Conservation (phyloP, 768 basidiomycete genomes). For the Sutorius australiensis region DNA sequence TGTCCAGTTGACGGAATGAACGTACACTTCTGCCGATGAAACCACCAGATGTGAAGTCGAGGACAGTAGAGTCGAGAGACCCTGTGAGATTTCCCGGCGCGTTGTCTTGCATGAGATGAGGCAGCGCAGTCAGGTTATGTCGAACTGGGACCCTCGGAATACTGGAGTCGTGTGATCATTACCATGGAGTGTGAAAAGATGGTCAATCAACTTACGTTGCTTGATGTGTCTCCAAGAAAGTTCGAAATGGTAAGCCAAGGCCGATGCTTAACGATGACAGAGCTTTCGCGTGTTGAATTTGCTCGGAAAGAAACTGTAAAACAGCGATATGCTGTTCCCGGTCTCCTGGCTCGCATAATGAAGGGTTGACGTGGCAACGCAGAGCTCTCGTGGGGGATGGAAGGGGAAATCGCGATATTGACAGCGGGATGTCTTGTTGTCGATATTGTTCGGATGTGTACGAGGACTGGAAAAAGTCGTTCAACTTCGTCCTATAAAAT, state of each 20-base stretch:
- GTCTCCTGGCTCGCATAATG: conserved; percentile 7
- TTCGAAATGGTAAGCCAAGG: conserved; percentile 19
- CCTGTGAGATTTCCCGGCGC: conserved; percentile 21
- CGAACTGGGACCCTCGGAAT: conserved; percentile 4
- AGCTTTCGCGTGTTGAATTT: conserved; percentile 27
- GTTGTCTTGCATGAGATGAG: conserved; percentile 2
- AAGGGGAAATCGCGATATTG: conserved; percentile 8
- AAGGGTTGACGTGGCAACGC: conserved; percentile 4
- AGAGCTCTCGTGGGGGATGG: conserved; percentile 2
- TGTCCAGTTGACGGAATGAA: neutral
- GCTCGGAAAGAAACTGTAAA: conserved; percentile 27
- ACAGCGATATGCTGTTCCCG: conserved; percentile 18
- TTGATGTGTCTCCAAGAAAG: conserved; percentile 21
- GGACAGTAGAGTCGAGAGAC: conserved; percentile 14
- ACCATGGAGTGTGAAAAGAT: neutral
- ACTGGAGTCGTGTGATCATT: conserved; percentile 4
- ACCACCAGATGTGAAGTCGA: conserved; percentile 24
- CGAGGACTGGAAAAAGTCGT: conserved; percentile 11
- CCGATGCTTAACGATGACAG: conserved; percentile 20
- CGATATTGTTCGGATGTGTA: conserved; percentile 5
- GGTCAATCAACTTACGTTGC: conserved; percentile 12
- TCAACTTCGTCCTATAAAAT: conserved; percentile 2
- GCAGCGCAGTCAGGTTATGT: neutral
- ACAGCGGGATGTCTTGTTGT: conserved; percentile 1
- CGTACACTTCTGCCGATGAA: conserved; percentile 31